A percentile compares a stretch with the other conserved stretches of the same genome.
Conservation (phyloP, 169 alveolate species). For the Perkinsus marinus region DNA sequence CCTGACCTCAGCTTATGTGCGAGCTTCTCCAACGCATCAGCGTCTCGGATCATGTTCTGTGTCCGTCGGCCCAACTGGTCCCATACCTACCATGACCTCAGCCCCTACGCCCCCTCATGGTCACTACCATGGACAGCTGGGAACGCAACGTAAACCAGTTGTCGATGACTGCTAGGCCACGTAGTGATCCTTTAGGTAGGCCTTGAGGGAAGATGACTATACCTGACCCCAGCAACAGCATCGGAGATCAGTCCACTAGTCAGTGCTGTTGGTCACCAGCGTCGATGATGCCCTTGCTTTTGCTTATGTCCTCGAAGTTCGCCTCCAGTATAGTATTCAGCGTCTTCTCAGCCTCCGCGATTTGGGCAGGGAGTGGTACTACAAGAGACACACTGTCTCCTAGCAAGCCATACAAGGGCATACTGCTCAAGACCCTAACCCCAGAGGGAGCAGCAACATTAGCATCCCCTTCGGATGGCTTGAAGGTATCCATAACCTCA, state of each 20-base stretch:
- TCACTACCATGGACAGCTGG: not conserved
- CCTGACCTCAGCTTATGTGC: not conserved
- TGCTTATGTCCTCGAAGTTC: not conserved
- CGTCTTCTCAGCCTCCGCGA: not conserved
- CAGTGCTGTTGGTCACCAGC: not conserved
- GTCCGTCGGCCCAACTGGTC: not conserved
- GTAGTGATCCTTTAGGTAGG: not conserved
- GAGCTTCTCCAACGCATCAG: not conserved
- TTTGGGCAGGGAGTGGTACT: not conserved
- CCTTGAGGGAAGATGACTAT: not conserved
- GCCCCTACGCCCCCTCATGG: not conserved
- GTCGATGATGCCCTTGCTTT: not conserved
- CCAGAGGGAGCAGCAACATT: not conserved
- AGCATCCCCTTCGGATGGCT: not conserved
- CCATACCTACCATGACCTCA: not conserved
- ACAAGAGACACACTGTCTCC: too few species aligned
- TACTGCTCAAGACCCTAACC: not conserved
- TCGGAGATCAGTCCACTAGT: too few species aligned
- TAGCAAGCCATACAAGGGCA: too few species aligned
- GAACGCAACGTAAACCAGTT: not conserved
- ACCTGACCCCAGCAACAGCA: not conserved
- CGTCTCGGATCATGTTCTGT: not conserved
- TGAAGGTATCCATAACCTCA: not conserved
- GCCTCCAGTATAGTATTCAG: not conserved
- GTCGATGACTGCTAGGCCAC: not conserved